A percentile compares a stretch with the other conserved stretches of the same genome.
Conservation (phyloP, 441 rosid species). For the Syzygium syzygioides region DNA sequence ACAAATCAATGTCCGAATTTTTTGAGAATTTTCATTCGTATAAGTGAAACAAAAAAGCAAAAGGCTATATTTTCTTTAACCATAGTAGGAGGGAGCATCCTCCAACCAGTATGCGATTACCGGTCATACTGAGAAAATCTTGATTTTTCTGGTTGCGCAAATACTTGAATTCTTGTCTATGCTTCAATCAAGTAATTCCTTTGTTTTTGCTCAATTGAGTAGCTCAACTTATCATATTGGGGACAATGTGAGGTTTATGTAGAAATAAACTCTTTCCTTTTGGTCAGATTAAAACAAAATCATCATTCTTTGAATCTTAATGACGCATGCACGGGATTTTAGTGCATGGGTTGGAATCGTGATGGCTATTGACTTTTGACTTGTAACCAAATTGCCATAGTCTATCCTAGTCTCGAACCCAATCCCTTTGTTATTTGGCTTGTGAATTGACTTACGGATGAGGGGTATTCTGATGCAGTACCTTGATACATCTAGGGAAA, state of each 20-base stretch:
- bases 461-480: background rate
- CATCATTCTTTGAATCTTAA: background rate
- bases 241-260: background rate
- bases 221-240: background rate
- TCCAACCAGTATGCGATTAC: background rate
- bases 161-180: background rate
- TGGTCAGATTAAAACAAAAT: background rate
- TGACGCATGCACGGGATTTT: background rate
- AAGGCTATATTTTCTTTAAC: background rate
- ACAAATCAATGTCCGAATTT: background rate
- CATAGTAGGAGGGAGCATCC: background rate
- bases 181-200: background rate
- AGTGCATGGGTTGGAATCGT: background rate
- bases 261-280: background rate
- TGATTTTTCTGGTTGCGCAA: too few relatives aligned
- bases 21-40: background rate
- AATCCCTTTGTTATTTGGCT: background rate
- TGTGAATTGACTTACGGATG: background rate
- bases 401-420: background rate
- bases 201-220: background rate
- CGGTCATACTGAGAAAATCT: too few relatives aligned
- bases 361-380: background rate
- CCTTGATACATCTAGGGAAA: background rate
- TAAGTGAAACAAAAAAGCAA: background rate
- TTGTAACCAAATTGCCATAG: background rate